These are phyloP conservation scores for Zalaria sp. DNA, from an alignment of 2,329 filamentous ascomycete genomes.

Conservation along the genomic window DNA sequence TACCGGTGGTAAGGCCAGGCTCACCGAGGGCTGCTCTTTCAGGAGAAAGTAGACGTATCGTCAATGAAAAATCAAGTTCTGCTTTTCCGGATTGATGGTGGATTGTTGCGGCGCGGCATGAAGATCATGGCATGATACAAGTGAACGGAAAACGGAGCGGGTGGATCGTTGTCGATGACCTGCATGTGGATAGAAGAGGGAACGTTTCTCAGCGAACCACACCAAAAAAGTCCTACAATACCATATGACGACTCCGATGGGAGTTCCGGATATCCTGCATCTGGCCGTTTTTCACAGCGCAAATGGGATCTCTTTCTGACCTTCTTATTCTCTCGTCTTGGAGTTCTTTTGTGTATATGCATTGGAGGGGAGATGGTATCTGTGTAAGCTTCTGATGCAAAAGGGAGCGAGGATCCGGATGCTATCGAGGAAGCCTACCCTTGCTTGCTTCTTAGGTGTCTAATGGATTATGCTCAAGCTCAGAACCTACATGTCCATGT, in stretches of 20 bases:
- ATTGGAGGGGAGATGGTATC: constrained; percentile 16
- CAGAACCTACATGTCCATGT: background rate
- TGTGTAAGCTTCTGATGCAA: constrained; percentile 10
- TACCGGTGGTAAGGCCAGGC: constrained; percentile 95
- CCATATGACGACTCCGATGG: constrained; percentile 6
- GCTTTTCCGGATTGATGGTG: constrained; percentile 2
- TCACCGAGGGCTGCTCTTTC: constrained; percentile 99
- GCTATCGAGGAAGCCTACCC: constrained; percentile 32
- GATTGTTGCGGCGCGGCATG: constrained; percentile 6
- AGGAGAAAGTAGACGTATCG: constrained; percentile 84
- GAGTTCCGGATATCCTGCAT: constrained; percentile 12
- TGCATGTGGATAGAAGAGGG: constrained; percentile 12
- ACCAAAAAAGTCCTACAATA: constrained; percentile 7
- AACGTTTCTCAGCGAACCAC: constrained; percentile 5
- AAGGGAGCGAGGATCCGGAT: constrained; percentile 11
- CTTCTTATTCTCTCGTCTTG: constrained; percentile 2
- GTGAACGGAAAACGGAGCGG: background rate
- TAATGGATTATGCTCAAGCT: background rate
- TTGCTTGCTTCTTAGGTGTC: constrained; percentile 17
- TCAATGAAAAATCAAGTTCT: constrained; percentile 7
- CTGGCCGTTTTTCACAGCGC: constrained; percentile 6
- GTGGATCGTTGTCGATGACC: background rate
- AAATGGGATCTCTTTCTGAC: constrained; percentile 2
- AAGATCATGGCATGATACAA: constrained; percentile 8
- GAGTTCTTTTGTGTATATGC: constrained; percentile 6